Percentiles rank a stretch among this genome's conserved stretches.
phyloP scores from a whole-genome alignment of 2,329 filamentous ascomycete species.

The Colletotrichum simmondsii region DNA sequence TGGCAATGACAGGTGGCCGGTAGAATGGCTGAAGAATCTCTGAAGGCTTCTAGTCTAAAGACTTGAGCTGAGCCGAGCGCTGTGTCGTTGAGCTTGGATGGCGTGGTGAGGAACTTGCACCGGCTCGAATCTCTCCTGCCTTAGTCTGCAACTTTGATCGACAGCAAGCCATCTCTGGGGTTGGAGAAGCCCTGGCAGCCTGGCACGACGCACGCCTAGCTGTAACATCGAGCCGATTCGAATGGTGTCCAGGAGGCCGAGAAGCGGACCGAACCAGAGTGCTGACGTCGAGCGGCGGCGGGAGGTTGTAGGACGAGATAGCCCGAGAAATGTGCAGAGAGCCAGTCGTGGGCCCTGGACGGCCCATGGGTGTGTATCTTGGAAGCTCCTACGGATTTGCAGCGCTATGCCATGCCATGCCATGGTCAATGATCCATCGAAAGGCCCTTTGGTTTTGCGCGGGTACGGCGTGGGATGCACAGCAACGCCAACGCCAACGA shows the following conservation, averaged over 20 bases:
- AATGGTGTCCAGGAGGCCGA: not conserved
- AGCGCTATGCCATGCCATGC: not conserved
- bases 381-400: not conserved
- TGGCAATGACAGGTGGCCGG: not conserved
- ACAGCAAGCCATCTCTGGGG: not conserved
- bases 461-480: conserved; percentile 8
- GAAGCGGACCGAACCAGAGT: not conserved
- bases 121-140: not conserved
- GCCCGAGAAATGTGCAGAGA: not conserved
- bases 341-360: no score
- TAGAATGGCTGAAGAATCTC: conserved; percentile 1
- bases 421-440: not conserved
- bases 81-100: not conserved
- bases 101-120: not conserved
- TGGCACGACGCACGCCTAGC: not conserved
- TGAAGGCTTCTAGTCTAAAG: conserved; percentile 3
- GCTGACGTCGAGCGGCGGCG: not conserved
- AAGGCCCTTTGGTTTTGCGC: conserved; percentile 8
- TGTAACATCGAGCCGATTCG: not conserved
- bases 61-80: not conserved
- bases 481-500: not conserved
- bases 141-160: not conserved
- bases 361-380: not conserved
- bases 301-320: not conserved
- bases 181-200: not conserved